Evolutionary conservation across 306 rosid species (phyloP).

Genomic region (Cercis canadensis): DNA sequence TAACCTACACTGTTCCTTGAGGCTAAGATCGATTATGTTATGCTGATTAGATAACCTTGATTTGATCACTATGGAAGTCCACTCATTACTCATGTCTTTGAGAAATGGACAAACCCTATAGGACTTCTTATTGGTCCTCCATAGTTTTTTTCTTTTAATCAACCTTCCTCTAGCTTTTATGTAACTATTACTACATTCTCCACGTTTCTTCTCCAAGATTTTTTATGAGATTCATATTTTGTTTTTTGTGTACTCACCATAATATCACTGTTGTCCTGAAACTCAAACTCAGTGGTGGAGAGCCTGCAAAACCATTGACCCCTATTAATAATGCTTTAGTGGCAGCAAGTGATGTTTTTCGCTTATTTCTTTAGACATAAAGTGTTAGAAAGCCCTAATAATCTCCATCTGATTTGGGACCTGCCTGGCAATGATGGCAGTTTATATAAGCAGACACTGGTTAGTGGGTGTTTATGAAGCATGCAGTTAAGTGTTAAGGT

Average conservation of each 20-base stretch:
- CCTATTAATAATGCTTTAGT: constrained; percentile 5
- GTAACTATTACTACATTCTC: too few relatives aligned
- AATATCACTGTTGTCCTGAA: constrained; percentile 16
- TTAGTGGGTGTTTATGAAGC: constrained; percentile 53
- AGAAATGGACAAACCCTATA: too few relatives aligned
- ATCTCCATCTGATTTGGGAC: constrained; percentile 23
- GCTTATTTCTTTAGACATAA: constrained; percentile 10
- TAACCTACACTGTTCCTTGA: constrained; percentile 38
- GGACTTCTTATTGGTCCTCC: too few relatives aligned
- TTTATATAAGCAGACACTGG: constrained; percentile 37
- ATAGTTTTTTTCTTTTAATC: too few relatives aligned
- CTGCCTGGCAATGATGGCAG: constrained; percentile 18
- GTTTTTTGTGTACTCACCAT: constrained; percentile 27
- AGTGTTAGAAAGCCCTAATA: constrained; percentile 9
- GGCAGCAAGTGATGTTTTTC: constrained; percentile 1
- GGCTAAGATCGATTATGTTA: constrained; percentile 22
- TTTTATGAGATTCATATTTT: constrained; percentile 28
- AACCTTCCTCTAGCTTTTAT: too few relatives aligned
- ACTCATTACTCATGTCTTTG: constrained; percentile 44
- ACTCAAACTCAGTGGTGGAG: constrained; percentile 30
- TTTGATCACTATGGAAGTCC: constrained; percentile 52
- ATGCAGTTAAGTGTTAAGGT: constrained; percentile 6
- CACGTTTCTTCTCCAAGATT: constrained; percentile 20
- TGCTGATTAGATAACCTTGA: constrained; percentile 57
- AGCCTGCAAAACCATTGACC: constrained; percentile 40